Base-by-base conservation (phyloP, 2,329 filamentous ascomycete species). In the Pseudohalonectria lignicola region DNA sequence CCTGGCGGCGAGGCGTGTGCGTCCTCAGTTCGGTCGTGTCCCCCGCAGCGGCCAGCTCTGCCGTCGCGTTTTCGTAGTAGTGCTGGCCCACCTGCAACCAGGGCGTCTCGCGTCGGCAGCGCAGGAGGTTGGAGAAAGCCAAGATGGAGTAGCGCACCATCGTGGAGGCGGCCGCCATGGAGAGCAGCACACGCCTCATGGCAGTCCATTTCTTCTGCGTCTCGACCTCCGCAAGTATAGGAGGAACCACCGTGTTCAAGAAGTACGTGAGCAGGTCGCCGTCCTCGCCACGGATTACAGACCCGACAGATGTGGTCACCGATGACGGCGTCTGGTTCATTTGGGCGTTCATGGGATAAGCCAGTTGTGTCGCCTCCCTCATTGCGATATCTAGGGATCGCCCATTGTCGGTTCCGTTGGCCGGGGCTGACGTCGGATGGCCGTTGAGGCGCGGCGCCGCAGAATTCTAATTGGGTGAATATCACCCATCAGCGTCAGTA, bases 151-250 rank as follows among this genome's bases (percentile, higher is more conserved):
- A 59, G 13, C 54, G 53, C 4, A 73, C 63, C 55, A 74, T 64
- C 3, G 55, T 46, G 0, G 67, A 72, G 8, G 60, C 53, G 15
- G 54, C 54, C 4, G 67, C 61, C 62, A 72, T 69, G 2, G 61
- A 55, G 1, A 66, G 56, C 15, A 74, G 60, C 21, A 64, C 56
- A 33, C 67, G 63, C 5, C 69, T 57, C 45, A 69, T 68, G 0
- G 62, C 56, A 3, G 63, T 54, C 69, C 69, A 74, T 37, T 64
- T 67, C 44, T 64, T 66, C 39, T 67, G 63, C 6, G 66, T 67
- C 45, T 74, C 71, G 0, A 73, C 64, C 34, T 71, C 64, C 15
- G 64, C 63, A 4, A 74, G 57, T 20, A 73, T 71, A 1, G 67
- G 69, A 5, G 68, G 67, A n/a, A 64, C 64, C 13, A 66, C 60